These are phyloP conservation scores for Erysiphe neolycopersici DNA, from an alignment of 2,329 filamentous ascomycete genomes.

Conservation along the genomic window DNA sequence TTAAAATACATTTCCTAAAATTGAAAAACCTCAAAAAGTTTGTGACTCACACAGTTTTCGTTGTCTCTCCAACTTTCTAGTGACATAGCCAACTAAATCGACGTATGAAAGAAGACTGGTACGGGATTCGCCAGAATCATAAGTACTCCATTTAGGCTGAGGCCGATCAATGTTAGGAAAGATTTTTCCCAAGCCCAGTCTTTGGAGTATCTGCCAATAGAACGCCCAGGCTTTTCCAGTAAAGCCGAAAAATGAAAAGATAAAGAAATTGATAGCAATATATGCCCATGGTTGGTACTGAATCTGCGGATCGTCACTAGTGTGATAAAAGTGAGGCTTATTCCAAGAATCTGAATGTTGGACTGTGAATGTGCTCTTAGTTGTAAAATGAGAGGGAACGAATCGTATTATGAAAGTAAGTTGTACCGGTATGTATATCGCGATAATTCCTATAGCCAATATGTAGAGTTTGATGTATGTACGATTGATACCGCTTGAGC, in stretches of 20 bases:
- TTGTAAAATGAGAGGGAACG: slow-evolving; percentile 5
- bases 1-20: too few species aligned
- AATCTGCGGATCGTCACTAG: slow-evolving; percentile 14
- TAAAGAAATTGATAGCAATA: slow-evolving; percentile 23
- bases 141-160: neutral
- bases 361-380: neutral
- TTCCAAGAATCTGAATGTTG: neutral
- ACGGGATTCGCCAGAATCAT: neutral
- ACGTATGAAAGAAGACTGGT: neutral
- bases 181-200: slow-evolving; percentile 6
- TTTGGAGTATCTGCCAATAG: slow-evolving; percentile 16
- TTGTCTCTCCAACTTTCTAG: neutral
- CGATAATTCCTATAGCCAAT: slow-evolving; percentile 23
- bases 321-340: slow-evolving; percentile 15
- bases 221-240: slow-evolving; percentile 30
- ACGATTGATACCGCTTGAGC: slow-evolving; percentile 25
- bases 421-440: slow-evolving; percentile 25
- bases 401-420: slow-evolving; percentile 26
- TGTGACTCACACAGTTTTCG: neutral
- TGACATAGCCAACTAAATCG: neutral
- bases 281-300: slow-evolving; percentile 30
- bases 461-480: slow-evolving; percentile 34
- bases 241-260: slow-evolving; percentile 38
- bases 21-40: too few species aligned
- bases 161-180: slow-evolving; percentile 4